A percentile compares a stretch with the other conserved stretches of the same genome.
phyloP scores from a whole-genome alignment of 2,329 filamentous ascomycete species.

The Xylogone sp. region DNA sequence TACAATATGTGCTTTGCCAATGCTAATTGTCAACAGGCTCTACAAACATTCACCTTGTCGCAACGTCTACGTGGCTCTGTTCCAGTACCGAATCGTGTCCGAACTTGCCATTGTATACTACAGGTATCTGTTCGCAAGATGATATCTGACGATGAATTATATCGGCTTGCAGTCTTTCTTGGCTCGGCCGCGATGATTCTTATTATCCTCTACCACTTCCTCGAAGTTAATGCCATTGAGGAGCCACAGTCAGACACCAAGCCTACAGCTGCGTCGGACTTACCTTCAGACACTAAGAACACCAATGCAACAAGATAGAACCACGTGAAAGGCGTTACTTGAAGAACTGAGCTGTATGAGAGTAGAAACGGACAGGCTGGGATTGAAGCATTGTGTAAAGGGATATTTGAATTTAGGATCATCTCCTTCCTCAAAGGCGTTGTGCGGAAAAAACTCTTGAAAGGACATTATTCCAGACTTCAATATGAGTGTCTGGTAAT shows the following conservation, averaged over 20 bases:
- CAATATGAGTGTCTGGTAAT: no score
- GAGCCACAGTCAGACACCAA: conserved; percentile 25
- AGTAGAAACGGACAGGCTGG: neutral
- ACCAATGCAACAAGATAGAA: neutral
- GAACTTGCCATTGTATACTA: neutral
- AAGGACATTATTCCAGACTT: no score
- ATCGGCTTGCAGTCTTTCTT: conserved; percentile 88
- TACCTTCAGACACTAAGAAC: conserved; percentile 14
- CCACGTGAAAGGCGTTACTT: neutral
- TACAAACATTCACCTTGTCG: neutral
- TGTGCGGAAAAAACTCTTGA: no score
- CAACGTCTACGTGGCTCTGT: neutral
- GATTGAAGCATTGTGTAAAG: neutral
- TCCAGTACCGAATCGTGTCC: neutral
- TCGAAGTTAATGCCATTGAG: conserved; percentile 84
- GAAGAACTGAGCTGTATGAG: neutral
- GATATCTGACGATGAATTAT: conserved; percentile 92
- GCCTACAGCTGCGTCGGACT: conserved; percentile 7
- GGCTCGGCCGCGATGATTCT: conserved; percentile 86
- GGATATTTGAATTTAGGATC: no score
- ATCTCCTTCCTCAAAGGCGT: no score
- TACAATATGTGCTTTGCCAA: neutral
- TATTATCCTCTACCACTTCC: conserved; percentile 92
- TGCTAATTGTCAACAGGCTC: neutral
- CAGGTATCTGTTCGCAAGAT: conserved; percentile 50